These are phyloP conservation scores for Beauveria sp. DNA, from an alignment of 2,329 filamentous ascomycete species.

Conservation along the genomic window DNA sequence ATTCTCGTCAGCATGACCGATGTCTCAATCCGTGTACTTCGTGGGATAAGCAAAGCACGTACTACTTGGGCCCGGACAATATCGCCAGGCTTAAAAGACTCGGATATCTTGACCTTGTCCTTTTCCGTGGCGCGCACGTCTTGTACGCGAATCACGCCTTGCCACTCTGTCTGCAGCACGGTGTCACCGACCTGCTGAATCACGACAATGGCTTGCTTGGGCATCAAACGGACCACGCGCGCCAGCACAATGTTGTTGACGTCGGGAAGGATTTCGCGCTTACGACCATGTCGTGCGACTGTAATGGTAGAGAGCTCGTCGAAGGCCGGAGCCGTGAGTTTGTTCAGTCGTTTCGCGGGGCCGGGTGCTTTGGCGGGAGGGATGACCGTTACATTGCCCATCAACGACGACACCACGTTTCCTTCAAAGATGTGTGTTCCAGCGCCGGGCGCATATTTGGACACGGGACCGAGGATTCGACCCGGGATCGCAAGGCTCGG, in stretches of 20 bases:
- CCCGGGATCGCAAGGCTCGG: slow-evolving; percentile 69
- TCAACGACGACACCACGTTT: slow-evolving; percentile 73
- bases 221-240: slow-evolving; percentile 76
- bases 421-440: slow-evolving; percentile 77
- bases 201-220: slow-evolving; percentile 74
- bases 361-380: slow-evolving; percentile 39
- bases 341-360: slow-evolving; percentile 51
- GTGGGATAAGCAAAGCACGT: slow-evolving; percentile 25
- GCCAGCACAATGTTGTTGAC: slow-evolving; percentile 77
- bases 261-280: slow-evolving; percentile 69
- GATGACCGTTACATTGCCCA: slow-evolving; percentile 59
- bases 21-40: neutral
- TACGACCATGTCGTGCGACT: slow-evolving; percentile 40
- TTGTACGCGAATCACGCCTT: slow-evolving; percentile 77
- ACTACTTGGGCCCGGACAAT: slow-evolving; percentile 81
- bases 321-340: slow-evolving; percentile 40
- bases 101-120: slow-evolving; percentile 84
- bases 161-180: slow-evolving; percentile 71
- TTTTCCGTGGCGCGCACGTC: slow-evolving; percentile 94
- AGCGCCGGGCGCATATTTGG: slow-evolving; percentile 63
- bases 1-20: neutral
- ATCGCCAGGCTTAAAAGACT: slow-evolving; percentile 88
- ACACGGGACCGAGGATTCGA: slow-evolving; percentile 62
- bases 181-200: slow-evolving; percentile 75
- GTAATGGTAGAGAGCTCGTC: slow-evolving; percentile 46